A percentile compares a stretch with the other conserved stretches of the same genome.
These are phyloP conservation scores for Colletotrichum acutatum DNA, from an alignment of 2,329 filamentous ascomycete species.

Conservation along the genomic window DNA sequence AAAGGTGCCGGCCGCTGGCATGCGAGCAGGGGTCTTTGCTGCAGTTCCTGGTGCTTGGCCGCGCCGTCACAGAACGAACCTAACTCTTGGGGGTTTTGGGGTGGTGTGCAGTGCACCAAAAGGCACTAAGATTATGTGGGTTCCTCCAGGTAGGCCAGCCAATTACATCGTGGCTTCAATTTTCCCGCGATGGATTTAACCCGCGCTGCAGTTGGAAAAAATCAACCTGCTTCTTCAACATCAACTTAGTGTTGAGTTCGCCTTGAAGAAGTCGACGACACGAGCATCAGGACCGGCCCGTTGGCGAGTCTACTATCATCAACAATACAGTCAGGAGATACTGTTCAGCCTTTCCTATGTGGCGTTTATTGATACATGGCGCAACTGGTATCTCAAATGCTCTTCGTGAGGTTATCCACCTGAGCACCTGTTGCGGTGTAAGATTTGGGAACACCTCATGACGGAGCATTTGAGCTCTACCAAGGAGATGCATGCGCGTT, in stretches of 20 bases:
- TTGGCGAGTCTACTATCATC: background rate
- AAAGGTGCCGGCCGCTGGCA: slow-evolving; percentile 24
- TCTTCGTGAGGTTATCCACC: too few species aligned
- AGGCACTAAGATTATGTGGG: background rate
- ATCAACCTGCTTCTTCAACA: background rate
- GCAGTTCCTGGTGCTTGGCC: slow-evolving; percentile 3
- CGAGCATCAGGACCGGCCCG: background rate
- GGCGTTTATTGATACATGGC: background rate
- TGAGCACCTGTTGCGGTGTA: too few species aligned
- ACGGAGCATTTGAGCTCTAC: too few species aligned
- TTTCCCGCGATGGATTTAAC: slow-evolving; percentile 21
- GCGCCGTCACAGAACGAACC: slow-evolving; percentile 15
- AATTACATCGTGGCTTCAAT: background rate
- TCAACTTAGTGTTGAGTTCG: background rate
- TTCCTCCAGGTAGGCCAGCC: background rate
- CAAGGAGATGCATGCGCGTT: too few species aligned
- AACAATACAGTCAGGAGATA: background rate
- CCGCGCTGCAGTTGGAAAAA: slow-evolving; percentile 4
- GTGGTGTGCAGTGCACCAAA: background rate
- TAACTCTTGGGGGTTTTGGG: background rate
- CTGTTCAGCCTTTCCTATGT: background rate
- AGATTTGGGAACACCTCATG: too few species aligned
- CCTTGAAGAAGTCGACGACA: background rate
- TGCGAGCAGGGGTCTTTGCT: slow-evolving; percentile 22
- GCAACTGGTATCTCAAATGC: background rate